phyloP scores from a whole-genome alignment of 1,284 basidiomycete genomes.

The Irpex lacteus region DNA sequence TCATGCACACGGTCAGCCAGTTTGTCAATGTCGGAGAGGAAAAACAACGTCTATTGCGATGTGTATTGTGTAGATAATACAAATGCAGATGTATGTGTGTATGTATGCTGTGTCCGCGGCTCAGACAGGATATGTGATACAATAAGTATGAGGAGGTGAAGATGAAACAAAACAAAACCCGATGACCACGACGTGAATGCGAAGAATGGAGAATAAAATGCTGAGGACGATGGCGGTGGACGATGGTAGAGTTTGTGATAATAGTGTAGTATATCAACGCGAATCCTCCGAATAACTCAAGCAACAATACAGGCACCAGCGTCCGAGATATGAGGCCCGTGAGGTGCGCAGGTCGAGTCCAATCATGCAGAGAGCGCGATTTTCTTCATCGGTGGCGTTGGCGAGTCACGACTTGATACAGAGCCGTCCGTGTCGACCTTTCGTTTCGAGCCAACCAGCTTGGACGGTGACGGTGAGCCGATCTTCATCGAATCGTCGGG shows the following conservation, averaged over 20 bases:
- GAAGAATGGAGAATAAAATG: not conserved
- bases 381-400: constrained; percentile 28
- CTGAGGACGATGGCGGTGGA: not conserved
- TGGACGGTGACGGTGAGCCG: constrained; percentile 48
- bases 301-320: not conserved
- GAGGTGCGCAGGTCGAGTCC: not conserved
- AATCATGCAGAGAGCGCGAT: constrained; percentile 20
- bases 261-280: constrained; percentile 1
- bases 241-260: not conserved
- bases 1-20: too few relatives aligned
- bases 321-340: not conserved
- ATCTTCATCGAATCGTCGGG: constrained; percentile 19
- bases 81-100: constrained; percentile 1
- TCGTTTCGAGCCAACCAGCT: constrained; percentile 60
- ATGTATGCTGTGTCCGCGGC: not conserved
- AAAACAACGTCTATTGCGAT: not conserved
- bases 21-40: not conserved
- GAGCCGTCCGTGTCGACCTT: constrained; percentile 53
- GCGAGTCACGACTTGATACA: constrained; percentile 18
- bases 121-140: not conserved
- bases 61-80: not conserved
- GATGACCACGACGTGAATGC: not conserved
- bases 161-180: not conserved
- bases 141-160: constrained; percentile 1
- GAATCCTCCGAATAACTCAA: not conserved